Evolutionary conservation across 2,329 filamentous ascomycete species (phyloP).

Genomic region (Lasiodiplodia sp.): DNA sequence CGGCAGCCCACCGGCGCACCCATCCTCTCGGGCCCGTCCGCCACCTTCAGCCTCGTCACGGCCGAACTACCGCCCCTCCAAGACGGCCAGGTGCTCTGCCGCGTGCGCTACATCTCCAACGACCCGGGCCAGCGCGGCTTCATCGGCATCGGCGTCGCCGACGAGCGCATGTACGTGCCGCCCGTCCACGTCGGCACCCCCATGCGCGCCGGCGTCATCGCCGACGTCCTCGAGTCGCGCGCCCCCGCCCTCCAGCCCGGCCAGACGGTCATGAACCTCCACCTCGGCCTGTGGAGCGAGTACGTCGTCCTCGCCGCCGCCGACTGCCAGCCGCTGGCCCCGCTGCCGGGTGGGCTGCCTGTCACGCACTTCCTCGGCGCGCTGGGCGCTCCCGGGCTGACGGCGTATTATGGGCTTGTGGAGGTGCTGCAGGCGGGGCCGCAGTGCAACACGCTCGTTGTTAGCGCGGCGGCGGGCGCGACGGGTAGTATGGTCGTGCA

Average conservation of each 20-base stretch:
- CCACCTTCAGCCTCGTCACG: constrained; percentile 51
- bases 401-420: constrained; percentile 77
- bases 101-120: constrained; percentile 58
- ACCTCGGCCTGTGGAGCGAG: constrained; percentile 69
- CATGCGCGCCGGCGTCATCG: constrained; percentile 71
- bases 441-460: constrained; percentile 78
- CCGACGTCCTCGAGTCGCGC: constrained; percentile 67
- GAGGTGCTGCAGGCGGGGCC: constrained; percentile 71
- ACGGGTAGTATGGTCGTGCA: constrained; percentile 76
- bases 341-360: constrained; percentile 44
- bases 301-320: constrained; percentile 63
- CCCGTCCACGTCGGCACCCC: constrained; percentile 71
- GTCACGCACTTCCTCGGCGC: constrained; percentile 56
- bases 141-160: constrained; percentile 56
- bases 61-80: constrained; percentile 43
- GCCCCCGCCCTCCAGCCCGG: constrained; percentile 63
- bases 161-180: constrained; percentile 68
- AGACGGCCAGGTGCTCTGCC: constrained; percentile 54
- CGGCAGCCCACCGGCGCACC: constrained; percentile 49
- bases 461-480: constrained; percentile 78
- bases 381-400: constrained; percentile 65
- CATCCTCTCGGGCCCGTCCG: constrained; percentile 44
- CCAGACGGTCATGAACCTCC: constrained; percentile 59
- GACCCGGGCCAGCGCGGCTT: constrained; percentile 62
- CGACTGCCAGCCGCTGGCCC: constrained; percentile 41